Evolutionary conservation across 2,329 filamentous ascomycete species (phyloP), one percentile per base, ranked within the genome.

Genomic region (Sporothrix sp.): DNA sequence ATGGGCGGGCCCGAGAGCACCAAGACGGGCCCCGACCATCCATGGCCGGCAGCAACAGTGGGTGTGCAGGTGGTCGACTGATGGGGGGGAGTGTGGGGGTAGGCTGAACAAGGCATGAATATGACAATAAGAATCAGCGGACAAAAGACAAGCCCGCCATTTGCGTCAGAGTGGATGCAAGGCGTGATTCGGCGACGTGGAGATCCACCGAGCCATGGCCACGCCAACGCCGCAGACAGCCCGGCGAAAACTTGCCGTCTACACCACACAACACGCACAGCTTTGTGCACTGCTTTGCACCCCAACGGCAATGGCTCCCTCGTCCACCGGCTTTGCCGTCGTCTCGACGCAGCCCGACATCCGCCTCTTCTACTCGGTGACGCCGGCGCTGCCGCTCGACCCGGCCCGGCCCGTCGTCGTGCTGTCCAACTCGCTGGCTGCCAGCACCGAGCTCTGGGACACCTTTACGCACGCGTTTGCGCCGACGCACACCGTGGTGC

Each of bases 301-400:
- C 7, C 18, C 3, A 14, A 33, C 46, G 6, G 8, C 20, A 3
- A 4, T 36, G 11, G 20, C 37, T 2, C 28, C 37, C 5, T 43
- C 50, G 14, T 36, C 49, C 18, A 40, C 49, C n/a, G 52, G 52
- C 36, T 38, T 50, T 10, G 50, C 47, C 14, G 18, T 36, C 7
- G 50, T 54, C 23, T 52, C 50, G 7, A 37, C 45, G 4, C 20
- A 32, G n/a, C 50, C 52, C 23, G 50, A 52, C 25, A 42, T 52
- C 23, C 50, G 46, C 7, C 20, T 54, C 16, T 54, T 48, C 25
- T 52, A 52, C 38, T 37, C 50, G 7, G 44, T 48, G 4, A 52
- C 44, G 3, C 44, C 50, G 5, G 23, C 44, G 3, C 44, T 52
- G 14, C 50, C 50, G 2, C 44, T 52, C 14, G 45, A 48, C 44